A percentile compares a stretch with the other conserved stretches of the same genome.
Conservation (phyloP, 345 rosid genomes). For the Eucalyptus paniculata region DNA sequence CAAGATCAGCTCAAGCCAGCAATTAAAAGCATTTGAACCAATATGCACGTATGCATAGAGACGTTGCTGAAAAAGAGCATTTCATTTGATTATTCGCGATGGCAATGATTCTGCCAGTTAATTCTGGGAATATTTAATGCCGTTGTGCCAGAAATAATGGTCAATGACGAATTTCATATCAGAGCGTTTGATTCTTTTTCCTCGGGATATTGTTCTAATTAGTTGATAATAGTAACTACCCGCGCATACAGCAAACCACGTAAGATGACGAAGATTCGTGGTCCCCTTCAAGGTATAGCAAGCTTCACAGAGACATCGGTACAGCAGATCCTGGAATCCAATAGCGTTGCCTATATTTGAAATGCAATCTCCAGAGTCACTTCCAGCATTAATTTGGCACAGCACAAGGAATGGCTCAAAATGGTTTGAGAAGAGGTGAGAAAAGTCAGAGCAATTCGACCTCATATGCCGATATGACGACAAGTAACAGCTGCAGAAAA, state of each 20-base stretch:
- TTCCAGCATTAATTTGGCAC: background rate
- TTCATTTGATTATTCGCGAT: background rate
- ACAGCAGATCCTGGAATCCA: background rate
- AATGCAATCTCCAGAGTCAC: background rate
- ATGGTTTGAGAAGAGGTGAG: background rate
- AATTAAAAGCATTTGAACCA: background rate
- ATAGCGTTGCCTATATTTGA: background rate
- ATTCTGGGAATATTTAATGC: background rate
- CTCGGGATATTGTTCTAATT: background rate
- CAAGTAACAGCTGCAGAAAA: background rate
- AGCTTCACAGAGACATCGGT: background rate
- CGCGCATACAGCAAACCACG: background rate
- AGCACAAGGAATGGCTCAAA: background rate
- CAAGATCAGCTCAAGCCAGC: background rate
- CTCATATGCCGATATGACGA: background rate
- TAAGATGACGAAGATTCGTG: background rate
- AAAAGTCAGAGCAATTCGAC: background rate
- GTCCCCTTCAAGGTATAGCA: background rate
- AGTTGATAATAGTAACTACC: background rate
- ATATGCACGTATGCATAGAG: background rate
- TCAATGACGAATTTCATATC: background rate
- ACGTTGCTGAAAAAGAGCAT: background rate
- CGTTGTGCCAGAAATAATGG: background rate
- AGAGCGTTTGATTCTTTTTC: background rate
- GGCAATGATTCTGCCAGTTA: background rate